Evolutionary conservation across 768 basidiomycete species (phyloP).

Genomic region (Leucocoprinus sp.): DNA sequence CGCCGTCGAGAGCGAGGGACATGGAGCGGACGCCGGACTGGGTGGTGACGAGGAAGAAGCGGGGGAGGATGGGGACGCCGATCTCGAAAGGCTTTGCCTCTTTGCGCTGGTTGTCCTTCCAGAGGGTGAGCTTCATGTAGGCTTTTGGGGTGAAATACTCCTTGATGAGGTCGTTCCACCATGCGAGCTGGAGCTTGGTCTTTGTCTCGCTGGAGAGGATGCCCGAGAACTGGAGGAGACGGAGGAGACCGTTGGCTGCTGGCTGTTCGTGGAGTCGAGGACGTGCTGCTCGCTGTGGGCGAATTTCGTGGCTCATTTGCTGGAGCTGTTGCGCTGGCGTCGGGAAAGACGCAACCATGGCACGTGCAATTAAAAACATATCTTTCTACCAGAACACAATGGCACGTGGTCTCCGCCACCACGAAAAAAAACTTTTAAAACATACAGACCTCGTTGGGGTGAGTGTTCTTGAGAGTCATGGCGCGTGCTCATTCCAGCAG

Average conservation of each 20-base stretch:
- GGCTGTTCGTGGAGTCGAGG: slow-evolving; percentile 32
- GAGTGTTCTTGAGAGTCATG: no score
- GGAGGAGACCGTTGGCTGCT: slow-evolving; percentile 58
- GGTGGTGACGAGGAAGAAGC: slow-evolving; percentile 79
- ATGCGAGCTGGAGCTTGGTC: slow-evolving; percentile 53
- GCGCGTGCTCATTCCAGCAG: no score
- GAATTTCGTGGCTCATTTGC: slow-evolving; percentile 33
- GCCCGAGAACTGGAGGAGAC: slow-evolving; percentile 65
- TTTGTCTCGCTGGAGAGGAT: slow-evolving; percentile 47
- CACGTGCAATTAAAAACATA: no score
- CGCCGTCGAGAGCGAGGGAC: slow-evolving; percentile 71
- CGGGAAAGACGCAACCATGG: no score
- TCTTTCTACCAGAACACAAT: no score
- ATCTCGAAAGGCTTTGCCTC: slow-evolving; percentile 87
- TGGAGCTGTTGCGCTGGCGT: slow-evolving; percentile 62
- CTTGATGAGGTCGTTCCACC: slow-evolving; percentile 58
- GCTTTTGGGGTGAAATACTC: slow-evolving; percentile 69
- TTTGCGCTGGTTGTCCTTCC: slow-evolving; percentile 73
- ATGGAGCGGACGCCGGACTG: slow-evolving; percentile 83
- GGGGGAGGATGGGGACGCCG: slow-evolving; percentile 68
- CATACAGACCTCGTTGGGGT: slow-evolving; percentile 97
- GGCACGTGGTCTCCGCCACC: slow-evolving; percentile 46
- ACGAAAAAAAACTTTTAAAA: slow-evolving; percentile 91
- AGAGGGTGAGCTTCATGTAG: slow-evolving; percentile 73
- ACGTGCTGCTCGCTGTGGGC: background rate